Evolutionary conservation across 2,329 filamentous ascomycete genomes (phyloP), one percentile per base, ranked within the genome.

Genomic region (Penicillium sp.): DNA sequence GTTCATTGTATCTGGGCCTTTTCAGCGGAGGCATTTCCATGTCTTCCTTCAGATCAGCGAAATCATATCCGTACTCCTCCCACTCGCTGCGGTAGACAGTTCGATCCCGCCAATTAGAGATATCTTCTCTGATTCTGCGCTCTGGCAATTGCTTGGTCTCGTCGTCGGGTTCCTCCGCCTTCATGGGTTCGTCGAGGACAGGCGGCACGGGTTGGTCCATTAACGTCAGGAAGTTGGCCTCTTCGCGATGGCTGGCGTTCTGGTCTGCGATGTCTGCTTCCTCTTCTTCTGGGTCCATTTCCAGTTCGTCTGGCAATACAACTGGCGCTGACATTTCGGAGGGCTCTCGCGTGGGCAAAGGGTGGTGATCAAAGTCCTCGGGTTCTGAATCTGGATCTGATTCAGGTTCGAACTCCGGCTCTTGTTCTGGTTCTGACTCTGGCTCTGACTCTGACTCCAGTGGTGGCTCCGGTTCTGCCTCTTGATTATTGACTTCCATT

Each of bases 201-300:
- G 57, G 17, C 35, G 69, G 68, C 7, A 53, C 50, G 10, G 66
- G 51, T 19, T 63, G 63, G 8, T 65, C 73, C 2, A 86, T 71
- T 2, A 79, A 55, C 1, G 68, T 60, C 75, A 79, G 79, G 4
- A 86, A 67, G 4, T 67, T 67, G 1, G 67, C 55, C 64, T 85
- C 82, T 63, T 83, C 81, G 21, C 66, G 62, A 43, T 61, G 70
- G 58, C 77, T 80, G 12, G 71, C 69, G 61, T 77, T 64, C 39
- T 71, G 70, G 65, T 87, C 84, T 25, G 83, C 66, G 1, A 69
- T 66, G 54, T 83, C 79, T 21, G 80, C 73, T 61, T 81, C 78
- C 3, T 67, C 62, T 35, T 79, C 77, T 68, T 81, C 76, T 2
- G 63, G 60, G 41, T 75, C 68, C 35, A 68, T 59, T n/a, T 56